Percentiles rank a stretch among this genome's conserved stretches.
These are phyloP conservation scores for Zasmidium angulare DNA, from an alignment of 2,329 filamentous ascomycete genomes.

Conservation along the genomic window DNA sequence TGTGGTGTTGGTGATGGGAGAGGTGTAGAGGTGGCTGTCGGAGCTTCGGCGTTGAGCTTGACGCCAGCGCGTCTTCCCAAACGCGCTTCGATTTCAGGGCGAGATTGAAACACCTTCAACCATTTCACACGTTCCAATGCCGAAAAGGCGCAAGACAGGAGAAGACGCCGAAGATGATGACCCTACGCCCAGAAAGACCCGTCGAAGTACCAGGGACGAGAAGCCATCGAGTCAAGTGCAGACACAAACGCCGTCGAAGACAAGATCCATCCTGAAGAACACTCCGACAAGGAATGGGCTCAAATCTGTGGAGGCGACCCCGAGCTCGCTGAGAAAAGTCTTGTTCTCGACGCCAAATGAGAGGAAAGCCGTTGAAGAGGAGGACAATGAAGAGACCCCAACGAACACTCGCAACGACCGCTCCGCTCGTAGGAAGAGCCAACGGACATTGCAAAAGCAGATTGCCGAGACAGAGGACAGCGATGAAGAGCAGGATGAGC, in stretches of 20 bases:
- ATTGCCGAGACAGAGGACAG: conserved; percentile 63
- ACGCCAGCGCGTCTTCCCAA: conserved; percentile 9
- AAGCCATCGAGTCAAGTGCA: conserved; percentile 12
- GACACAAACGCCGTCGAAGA: conserved; percentile 33
- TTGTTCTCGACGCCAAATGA: conserved; percentile 48
- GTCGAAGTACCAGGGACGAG: conserved; percentile 12
- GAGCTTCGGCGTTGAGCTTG: not conserved
- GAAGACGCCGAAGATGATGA: conserved; percentile 22
- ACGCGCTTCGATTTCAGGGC: not conserved
- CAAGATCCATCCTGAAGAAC: conserved; percentile 34
- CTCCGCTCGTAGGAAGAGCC: conserved; percentile 84
- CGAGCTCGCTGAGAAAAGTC: conserved; percentile 46
- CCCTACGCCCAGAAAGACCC: conserved; percentile 28
- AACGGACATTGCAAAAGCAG: conserved; percentile 70
- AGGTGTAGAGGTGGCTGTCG: not conserved
- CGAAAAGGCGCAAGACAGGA: conserved; percentile 23
- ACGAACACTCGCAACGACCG: conserved; percentile 70
- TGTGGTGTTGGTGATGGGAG: not conserved
- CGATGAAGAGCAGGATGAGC: conserved; percentile 64
- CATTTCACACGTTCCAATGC: conserved; percentile 18
- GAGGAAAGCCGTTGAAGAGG: conserved; percentile 41
- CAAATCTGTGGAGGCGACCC: conserved; percentile 36
- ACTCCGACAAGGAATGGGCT: conserved; percentile 29
- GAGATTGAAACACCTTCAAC: not conserved
- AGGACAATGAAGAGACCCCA: conserved; percentile 43